These are phyloP conservation scores for Aspergillus wentii DNA, from an alignment of 495 filamentous ascomycete species.

Conservation along the genomic window DNA sequence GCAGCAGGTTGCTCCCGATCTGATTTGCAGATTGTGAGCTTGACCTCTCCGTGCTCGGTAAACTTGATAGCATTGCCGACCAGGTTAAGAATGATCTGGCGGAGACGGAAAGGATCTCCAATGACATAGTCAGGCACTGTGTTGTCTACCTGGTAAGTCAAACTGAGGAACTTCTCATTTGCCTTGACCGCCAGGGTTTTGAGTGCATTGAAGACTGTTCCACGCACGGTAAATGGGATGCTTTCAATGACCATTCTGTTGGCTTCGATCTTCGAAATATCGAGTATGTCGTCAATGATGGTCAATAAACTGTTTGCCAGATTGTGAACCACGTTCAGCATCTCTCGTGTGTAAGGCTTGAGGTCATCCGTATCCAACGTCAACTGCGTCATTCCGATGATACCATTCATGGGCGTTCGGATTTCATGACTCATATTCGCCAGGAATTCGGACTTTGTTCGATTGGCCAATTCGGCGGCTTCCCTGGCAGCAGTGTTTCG, in stretches of 20 bases:
- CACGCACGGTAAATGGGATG: slow-evolving; percentile 91
- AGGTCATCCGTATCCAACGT: slow-evolving; percentile 90
- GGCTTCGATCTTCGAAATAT: slow-evolving; percentile 99
- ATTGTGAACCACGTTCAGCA: slow-evolving; percentile 98
- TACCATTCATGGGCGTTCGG: slow-evolving; percentile 83
- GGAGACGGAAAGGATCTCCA: slow-evolving; percentile 92
- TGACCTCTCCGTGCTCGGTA: slow-evolving; percentile 95
- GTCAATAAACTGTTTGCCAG: slow-evolving; percentile 95
- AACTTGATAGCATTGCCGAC: slow-evolving; percentile 75
- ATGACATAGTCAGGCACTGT: slow-evolving; percentile 95
- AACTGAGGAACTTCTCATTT: slow-evolving; percentile 92
- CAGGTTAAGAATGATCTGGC: slow-evolving; percentile 78
- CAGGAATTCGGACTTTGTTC: slow-evolving; percentile 97
- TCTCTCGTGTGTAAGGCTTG: slow-evolving; percentile 92
- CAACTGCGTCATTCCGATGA: slow-evolving; percentile 95
- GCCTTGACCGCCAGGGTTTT: slow-evolving; percentile 95
- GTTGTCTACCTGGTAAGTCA: slow-evolving; percentile 92
- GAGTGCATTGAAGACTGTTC: slow-evolving; percentile 95
- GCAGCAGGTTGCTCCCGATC: slow-evolving; percentile 60
- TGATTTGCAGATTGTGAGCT: slow-evolving; percentile 78
- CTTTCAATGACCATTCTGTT: slow-evolving; percentile 99
- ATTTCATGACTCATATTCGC: slow-evolving; percentile 99
- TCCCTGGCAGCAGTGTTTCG: slow-evolving; percentile 95
- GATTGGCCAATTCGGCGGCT: slow-evolving; percentile 93
- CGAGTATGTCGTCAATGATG: slow-evolving; percentile 98